These are phyloP conservation scores for Phialophora tarda DNA, from an alignment of 2,329 filamentous ascomycete species.

Conservation along the genomic window DNA sequence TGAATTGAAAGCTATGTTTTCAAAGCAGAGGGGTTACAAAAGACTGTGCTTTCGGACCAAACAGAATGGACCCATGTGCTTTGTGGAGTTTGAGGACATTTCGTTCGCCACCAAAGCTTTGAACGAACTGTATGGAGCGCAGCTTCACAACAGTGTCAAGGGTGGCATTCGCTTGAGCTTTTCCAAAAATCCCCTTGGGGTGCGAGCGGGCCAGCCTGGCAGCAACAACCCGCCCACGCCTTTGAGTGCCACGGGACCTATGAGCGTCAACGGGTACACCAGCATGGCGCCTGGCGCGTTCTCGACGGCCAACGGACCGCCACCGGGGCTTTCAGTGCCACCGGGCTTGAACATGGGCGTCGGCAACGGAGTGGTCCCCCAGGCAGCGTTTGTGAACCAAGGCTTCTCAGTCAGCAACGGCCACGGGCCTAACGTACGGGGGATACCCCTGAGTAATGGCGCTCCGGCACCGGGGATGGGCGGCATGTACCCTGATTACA, in stretches of 20 bases:
- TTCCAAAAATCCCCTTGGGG: conserved; percentile 94
- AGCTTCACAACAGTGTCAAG: conserved; percentile 88
- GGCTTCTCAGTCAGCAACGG: conserved; percentile 40
- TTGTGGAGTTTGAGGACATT: conserved; percentile 96
- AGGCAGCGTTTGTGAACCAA: conserved; percentile 36
- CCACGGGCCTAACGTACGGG: conserved; percentile 43
- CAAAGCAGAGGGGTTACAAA: conserved; percentile 92
- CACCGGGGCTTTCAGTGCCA: conserved; percentile 78
- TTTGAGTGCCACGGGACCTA: conserved; percentile 57
- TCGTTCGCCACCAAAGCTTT: conserved; percentile 90
- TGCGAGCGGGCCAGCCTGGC: conserved; percentile 74
- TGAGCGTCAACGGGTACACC: conserved; percentile 64
- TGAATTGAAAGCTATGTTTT: conserved; percentile 91
- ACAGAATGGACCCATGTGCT: conserved; percentile 96
- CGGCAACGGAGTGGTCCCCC: conserved; percentile 29
- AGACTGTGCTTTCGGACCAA: conserved; percentile 93
- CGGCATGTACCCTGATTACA: conserved; percentile 54
- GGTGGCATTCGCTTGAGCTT: conserved; percentile 95
- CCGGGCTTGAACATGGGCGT: conserved; percentile 66
- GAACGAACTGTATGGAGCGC: conserved; percentile 84
- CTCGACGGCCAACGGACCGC: conserved; percentile 73
- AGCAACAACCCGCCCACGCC: conserved; percentile 56
- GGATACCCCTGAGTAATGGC: conserved; percentile 42
- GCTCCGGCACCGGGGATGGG: conserved; percentile 42
- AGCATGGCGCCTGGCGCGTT: conserved; percentile 65